Evolutionary conservation across 441 rosid genomes (phyloP).

Genomic region (Erysimum cheiri): DNA sequence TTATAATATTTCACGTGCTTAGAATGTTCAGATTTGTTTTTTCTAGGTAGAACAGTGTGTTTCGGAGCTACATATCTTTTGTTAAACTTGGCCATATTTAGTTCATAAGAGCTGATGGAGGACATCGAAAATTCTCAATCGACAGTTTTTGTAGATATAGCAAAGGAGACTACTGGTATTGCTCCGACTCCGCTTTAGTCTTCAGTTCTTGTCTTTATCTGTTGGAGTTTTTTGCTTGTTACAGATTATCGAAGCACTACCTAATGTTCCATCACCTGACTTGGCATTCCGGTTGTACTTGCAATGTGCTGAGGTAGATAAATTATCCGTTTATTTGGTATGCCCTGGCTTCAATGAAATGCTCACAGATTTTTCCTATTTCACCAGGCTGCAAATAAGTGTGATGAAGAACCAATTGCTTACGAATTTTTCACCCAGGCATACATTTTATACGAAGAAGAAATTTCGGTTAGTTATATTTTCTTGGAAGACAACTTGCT

Average conservation of each 20-base stretch:
- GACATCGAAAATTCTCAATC: background rate
- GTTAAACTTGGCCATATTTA: constrained; percentile 13
- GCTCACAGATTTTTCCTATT: constrained; percentile 34
- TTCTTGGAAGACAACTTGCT: background rate
- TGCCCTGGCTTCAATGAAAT: constrained; percentile 23
- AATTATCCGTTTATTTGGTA: constrained; percentile 29
- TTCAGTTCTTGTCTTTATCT: constrained; percentile 32
- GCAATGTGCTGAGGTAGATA: constrained; percentile 95
- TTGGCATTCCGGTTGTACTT: constrained; percentile 83
- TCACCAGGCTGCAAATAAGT: constrained; percentile 95
- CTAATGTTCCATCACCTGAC: constrained; percentile 83
- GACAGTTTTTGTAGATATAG: constrained; percentile 7
- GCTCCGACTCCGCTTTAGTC: background rate
- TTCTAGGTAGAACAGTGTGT: background rate
- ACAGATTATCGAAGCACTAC: constrained; percentile 86
- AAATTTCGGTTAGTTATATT: constrained; percentile 78
- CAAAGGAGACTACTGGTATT: constrained; percentile 17
- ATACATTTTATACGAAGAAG: constrained; percentile 94
- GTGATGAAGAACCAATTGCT: constrained; percentile 92
- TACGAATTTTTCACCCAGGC: constrained; percentile 99
- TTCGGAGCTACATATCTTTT: background rate
- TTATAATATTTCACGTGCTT: constrained; percentile 15
- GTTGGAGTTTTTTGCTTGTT: constrained; percentile 30
- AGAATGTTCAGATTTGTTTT: constrained; percentile 23
- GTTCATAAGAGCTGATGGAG: constrained; percentile 18